Percentiles rank a stretch among this genome's conserved stretches.
These are phyloP conservation scores for Leucoagaricus sp. DNA, from an alignment of 1,284 basidiomycete species.

Conservation along the genomic window DNA sequence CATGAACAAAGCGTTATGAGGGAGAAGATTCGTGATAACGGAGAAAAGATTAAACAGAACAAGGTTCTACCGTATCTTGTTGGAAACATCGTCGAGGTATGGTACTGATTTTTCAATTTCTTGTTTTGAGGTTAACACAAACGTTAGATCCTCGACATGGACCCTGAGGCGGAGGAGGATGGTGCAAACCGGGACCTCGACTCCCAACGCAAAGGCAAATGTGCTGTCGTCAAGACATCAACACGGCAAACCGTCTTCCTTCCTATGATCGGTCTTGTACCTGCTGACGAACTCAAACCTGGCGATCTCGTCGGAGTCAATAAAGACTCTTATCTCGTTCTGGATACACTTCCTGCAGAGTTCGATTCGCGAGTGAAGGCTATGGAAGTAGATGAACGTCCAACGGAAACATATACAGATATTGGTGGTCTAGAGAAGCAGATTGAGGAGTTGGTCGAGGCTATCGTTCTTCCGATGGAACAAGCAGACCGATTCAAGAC, in stretches of 20 bases:
- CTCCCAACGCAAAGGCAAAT: constrained; percentile 94
- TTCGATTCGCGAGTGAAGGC: constrained; percentile 99
- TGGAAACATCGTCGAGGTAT: constrained; percentile 94
- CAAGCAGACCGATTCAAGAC: constrained; percentile 97
- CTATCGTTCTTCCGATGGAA: constrained; percentile 91
- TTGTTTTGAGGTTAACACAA: constrained; percentile 15
- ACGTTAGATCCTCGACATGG: constrained; percentile 89
- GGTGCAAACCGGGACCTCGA: constrained; percentile 94
- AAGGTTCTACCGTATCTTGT: constrained; percentile 98
- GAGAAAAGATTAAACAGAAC: constrained; percentile 99
- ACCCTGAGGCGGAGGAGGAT: constrained; percentile 90
- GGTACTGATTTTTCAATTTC: constrained; percentile 17
- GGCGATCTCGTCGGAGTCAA: constrained; percentile 98
- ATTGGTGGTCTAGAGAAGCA: constrained; percentile 99
- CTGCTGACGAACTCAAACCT: constrained; percentile 86
- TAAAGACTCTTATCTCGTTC: constrained; percentile 98
- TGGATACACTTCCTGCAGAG: constrained; percentile 96
- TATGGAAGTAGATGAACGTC: constrained; percentile 99
- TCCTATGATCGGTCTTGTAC: constrained; percentile 96
- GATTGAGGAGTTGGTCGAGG: constrained; percentile 97
- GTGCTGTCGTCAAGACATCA: constrained; percentile 98
- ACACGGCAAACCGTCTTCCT: constrained; percentile 99
- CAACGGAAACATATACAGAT: constrained; percentile 98
- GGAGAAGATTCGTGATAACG: constrained; percentile 98
- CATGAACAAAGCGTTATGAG: constrained; percentile 97